Evolutionary conservation across 176 grass and related monocot species (phyloP).

Genomic region (Avena sativa): DNA sequence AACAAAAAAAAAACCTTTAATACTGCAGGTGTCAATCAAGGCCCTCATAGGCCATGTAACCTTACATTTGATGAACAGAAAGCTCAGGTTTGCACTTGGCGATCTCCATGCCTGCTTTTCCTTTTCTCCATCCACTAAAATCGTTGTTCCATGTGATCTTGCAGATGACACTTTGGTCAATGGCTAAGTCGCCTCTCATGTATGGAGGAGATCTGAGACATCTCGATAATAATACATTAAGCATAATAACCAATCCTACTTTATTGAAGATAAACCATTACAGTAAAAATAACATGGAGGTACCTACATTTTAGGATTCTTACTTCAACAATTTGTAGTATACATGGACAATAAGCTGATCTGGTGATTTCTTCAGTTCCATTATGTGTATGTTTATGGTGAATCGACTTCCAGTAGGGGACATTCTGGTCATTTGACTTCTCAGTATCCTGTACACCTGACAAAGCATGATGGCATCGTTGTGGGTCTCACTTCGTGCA

Average conservation of each 20-base stretch:
- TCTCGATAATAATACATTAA: constrained; percentile 60
- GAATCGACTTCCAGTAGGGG: constrained; percentile 41
- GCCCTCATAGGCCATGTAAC: constrained; percentile 76
- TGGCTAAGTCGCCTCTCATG: constrained; percentile 88
- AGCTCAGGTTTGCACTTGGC: constrained; percentile 66
- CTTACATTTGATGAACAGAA: constrained; percentile 87
- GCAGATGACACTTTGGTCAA: constrained; percentile 94
- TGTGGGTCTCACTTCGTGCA: constrained; percentile 70
- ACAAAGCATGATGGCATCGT: constrained; percentile 45
- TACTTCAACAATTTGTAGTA: neutral
- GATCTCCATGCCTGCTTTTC: constrained; percentile 21
- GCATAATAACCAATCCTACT: constrained; percentile 77
- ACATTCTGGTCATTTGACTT: constrained; percentile 30
- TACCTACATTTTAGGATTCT: constrained; percentile 30
- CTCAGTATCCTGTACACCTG: constrained; percentile 30
- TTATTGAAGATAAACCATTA: constrained; percentile 86
- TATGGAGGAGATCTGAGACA: constrained; percentile 94
- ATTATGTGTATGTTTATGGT: constrained; percentile 58
- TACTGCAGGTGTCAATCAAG: constrained; percentile 65
- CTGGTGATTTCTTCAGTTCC: constrained; percentile 66
- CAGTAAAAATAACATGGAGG: constrained; percentile 86
- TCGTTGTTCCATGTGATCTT: constrained; percentile 1
- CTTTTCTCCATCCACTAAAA: constrained; percentile 33
- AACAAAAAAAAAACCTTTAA: neutral
- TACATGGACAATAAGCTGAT: constrained; percentile 31